Evolutionary conservation across 164 flowering plant genomes (phyloP).

Genomic region (Vitis cinerea): DNA sequence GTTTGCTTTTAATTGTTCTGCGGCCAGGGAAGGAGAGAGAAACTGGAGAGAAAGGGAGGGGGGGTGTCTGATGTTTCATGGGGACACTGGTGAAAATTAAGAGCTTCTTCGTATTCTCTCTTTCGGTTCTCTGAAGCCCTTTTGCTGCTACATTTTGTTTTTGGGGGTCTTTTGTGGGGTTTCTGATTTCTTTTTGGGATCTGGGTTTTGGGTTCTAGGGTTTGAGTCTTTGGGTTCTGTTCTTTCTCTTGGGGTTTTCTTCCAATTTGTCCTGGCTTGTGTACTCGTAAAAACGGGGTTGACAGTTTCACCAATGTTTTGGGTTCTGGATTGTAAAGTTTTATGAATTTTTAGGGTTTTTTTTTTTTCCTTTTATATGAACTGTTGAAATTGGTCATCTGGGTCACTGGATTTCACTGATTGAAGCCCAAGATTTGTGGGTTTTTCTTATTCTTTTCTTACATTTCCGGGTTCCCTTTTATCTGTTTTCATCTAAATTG

Average conservation of each 20-base stretch:
- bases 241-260: conserved; percentile 16
- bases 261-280: conserved; percentile 1
- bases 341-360: background rate
- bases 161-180: background rate
- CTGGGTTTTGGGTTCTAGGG: conserved; percentile 27
- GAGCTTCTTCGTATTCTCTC: background rate
- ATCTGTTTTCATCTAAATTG: too few species aligned
- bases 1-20: conserved; percentile 21
- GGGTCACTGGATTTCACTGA: background rate
- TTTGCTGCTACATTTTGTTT: background rate
- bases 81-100: conserved; percentile 7
- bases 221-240: conserved; percentile 15
- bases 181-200: conserved; percentile 19
- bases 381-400: background rate
- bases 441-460: background rate
- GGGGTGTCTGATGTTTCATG: conserved; percentile 14
- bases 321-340: background rate
- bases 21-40: conserved; percentile 14
- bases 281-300: conserved; percentile 6
- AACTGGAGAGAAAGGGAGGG: conserved; percentile 5
- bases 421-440: background rate
- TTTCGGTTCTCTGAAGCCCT: background rate
- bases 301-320: conserved; percentile 10
- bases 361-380: too few species aligned
- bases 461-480: conserved; percentile 1